phyloP scores from a whole-genome alignment of 768 basidiomycete species.

The Termitomyces sp. region DNA sequence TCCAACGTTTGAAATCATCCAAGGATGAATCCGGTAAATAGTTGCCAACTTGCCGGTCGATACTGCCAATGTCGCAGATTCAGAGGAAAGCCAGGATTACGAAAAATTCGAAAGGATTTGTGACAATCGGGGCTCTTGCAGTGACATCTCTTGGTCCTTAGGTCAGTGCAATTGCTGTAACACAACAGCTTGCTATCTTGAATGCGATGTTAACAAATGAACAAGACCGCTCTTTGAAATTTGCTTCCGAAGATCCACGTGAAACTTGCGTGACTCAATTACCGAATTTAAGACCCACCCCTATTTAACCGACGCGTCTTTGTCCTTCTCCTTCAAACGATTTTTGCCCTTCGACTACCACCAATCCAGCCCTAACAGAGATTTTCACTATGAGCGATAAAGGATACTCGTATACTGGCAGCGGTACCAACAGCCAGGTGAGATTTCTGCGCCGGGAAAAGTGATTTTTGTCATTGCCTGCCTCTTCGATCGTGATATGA shows the following conservation, averaged over 20 bases:
- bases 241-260: no score
- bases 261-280: neutral
- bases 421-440: constrained; percentile 52
- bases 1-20: no score
- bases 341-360: neutral
- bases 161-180: neutral
- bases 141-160: neutral
- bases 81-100: neutral
- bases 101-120: neutral
- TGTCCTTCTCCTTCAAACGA: neutral
- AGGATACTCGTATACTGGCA: constrained; percentile 39
- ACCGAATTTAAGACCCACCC: neutral
- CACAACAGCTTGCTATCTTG: no score
- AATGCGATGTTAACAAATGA: no score
- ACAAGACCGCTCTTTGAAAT: no score
- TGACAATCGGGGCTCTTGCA: neutral
- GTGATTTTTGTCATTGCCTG: neutral
- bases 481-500: neutral
- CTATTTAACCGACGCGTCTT: neutral
- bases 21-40: no score
- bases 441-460: neutral
- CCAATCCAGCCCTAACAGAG: neutral
- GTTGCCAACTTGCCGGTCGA: no score
- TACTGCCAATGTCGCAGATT: no score
- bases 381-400: constrained; percentile 16